Evolutionary conservation across 768 basidiomycete genomes (phyloP).

Genomic region (Dioszegia hungarica): DNA sequence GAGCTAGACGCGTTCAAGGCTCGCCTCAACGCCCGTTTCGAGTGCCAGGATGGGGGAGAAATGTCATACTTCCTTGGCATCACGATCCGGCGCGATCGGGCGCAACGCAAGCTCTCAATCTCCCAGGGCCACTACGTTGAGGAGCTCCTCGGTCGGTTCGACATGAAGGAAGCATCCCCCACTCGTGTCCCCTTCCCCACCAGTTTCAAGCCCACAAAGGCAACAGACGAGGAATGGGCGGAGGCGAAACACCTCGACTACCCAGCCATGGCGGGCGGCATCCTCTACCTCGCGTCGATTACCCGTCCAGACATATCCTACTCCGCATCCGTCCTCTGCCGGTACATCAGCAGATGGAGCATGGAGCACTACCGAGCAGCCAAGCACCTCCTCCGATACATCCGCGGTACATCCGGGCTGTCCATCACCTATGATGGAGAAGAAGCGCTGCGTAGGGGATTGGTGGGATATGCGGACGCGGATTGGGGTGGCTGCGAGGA

Average conservation of each 20-base stretch:
- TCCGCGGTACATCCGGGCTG: constrained; percentile 18
- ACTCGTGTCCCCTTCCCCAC: neutral
- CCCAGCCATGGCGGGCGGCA: constrained; percentile 11
- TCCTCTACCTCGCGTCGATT: constrained; percentile 11
- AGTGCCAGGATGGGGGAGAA: constrained; percentile 8
- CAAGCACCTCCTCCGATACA: constrained; percentile 21
- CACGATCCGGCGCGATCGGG: constrained; percentile 12
- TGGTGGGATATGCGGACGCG: neutral
- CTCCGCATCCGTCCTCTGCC: constrained; percentile 4
- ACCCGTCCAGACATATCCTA: constrained; percentile 19
- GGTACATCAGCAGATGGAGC: constrained; percentile 13
- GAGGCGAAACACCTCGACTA: constrained; percentile 7
- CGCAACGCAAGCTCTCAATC: constrained; percentile 5
- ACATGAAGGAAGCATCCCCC: neutral
- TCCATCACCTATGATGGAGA: constrained; percentile 8
- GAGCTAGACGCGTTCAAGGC: constrained; percentile 5
- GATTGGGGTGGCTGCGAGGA: constrained; percentile 15
- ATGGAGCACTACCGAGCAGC: constrained; percentile 6
- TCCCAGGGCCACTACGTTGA: constrained; percentile 11
- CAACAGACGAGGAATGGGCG: constrained; percentile 14
- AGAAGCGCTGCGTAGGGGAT: neutral
- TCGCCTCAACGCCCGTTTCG: constrained; percentile 7
- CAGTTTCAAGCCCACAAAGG: constrained; percentile 7
- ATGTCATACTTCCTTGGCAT: constrained; percentile 13
- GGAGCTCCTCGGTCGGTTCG: neutral